Conservation (phyloP, 2,329 filamentous ascomycete genomes). For the Cercospora canescens region DNA sequence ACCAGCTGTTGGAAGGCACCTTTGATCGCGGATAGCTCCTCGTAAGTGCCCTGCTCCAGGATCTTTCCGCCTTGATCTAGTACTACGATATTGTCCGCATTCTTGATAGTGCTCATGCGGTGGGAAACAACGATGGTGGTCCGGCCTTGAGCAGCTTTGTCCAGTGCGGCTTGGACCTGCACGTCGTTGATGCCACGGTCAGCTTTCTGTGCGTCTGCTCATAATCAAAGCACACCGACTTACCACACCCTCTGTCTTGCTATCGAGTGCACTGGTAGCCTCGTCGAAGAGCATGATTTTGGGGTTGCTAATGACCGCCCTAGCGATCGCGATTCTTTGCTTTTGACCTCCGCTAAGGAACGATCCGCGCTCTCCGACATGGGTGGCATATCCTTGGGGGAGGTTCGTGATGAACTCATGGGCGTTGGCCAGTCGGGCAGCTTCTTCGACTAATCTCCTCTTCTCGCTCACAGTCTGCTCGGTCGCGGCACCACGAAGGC, state of each 20-base stretch:
- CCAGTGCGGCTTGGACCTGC: conserved; percentile 24
- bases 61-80: conserved; percentile 39
- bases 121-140: conserved; percentile 48
- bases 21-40: conserved; percentile 11
- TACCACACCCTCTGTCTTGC: conserved; percentile 64
- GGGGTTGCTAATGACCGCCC: conserved; percentile 55
- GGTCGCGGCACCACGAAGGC: conserved; percentile 40
- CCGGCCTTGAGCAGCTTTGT: conserved; percentile 27
- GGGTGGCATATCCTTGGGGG: conserved; percentile 51
- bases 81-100: conserved; percentile 45
- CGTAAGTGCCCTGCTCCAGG: conserved; percentile 41
- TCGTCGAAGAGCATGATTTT: conserved; percentile 59
- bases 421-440: conserved; percentile 53
- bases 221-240: background rate
- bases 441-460: conserved; percentile 40
- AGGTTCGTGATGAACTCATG: conserved; percentile 54
- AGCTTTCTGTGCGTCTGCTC: background rate
- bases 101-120: conserved; percentile 43
- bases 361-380: conserved; percentile 50
- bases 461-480: conserved; percentile 44
- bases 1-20: conserved; percentile 10
- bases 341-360: conserved; percentile 56
- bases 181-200: background rate
- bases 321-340: conserved; percentile 56
- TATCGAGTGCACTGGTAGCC: conserved; percentile 62